Conservation (phyloP, 2,329 filamentous ascomycete genomes). For the Tothia fuscella region DNA sequence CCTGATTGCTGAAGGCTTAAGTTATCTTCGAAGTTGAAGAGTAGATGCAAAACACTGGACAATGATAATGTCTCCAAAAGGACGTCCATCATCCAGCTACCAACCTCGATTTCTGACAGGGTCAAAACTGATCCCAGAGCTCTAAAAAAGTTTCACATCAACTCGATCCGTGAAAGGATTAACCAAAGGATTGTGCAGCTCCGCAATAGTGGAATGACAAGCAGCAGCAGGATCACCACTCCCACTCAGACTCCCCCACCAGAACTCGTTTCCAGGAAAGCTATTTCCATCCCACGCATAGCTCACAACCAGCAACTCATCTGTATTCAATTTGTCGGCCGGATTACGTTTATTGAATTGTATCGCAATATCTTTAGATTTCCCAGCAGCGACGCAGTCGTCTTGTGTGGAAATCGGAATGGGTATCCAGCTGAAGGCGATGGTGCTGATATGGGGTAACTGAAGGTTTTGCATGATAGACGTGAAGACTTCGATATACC, state of each 20-base stretch:
- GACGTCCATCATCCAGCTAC: neutral
- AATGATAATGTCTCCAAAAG: neutral
- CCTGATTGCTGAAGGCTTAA: too few relatives aligned
- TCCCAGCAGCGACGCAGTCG: conserved; percentile 5
- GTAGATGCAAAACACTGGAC: too few relatives aligned
- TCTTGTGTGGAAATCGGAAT: neutral
- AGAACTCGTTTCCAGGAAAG: conserved; percentile 25
- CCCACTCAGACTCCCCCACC: conserved; percentile 17
- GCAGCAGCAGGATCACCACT: conserved; percentile 23
- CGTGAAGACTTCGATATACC: conserved; percentile 18
- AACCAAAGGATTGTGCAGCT: conserved; percentile 22
- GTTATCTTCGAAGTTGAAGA: too few relatives aligned
- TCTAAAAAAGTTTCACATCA: too few relatives aligned
- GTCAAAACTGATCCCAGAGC: neutral
- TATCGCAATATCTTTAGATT: conserved; percentile 14
- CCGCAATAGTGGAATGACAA: conserved; percentile 22
- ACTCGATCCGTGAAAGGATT: conserved; percentile 15
- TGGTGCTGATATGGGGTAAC: conserved; percentile 14
- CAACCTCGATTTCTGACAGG: neutral
- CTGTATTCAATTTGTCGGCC: conserved; percentile 16
- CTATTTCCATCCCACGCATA: conserved; percentile 25
- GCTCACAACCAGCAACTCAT: conserved; percentile 19
- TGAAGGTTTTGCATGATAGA: conserved; percentile 14
- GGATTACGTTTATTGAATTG: conserved; percentile 20
- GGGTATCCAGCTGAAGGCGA: conserved; percentile 21